These are phyloP conservation scores for Crassisporium funariophilum DNA, from an alignment of 768 basidiomycete species.

Conservation along the genomic window DNA sequence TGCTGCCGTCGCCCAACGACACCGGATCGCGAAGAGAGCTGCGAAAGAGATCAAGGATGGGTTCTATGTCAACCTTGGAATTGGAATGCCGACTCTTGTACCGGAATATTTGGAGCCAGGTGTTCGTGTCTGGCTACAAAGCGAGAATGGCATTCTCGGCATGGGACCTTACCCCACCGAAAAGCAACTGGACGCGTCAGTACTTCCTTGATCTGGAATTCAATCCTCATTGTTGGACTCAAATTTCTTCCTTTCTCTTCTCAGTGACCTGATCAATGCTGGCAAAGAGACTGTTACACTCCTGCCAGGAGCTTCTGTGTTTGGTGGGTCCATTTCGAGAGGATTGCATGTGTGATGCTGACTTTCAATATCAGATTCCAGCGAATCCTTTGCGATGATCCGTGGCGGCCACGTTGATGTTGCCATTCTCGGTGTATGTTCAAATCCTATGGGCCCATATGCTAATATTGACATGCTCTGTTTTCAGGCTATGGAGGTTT, in stretches of 20 bases:
- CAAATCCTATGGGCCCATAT: constrained; percentile 2
- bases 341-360: not conserved
- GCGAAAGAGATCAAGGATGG: constrained; percentile 90
- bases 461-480: constrained; percentile 1
- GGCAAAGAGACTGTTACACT: constrained; percentile 95
- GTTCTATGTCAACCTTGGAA: constrained; percentile 86
- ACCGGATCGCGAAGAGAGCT: constrained; percentile 81
- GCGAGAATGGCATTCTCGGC: constrained; percentile 88
- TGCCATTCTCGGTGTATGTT: constrained; percentile 84
- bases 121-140: constrained; percentile 86
- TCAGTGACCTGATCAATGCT: constrained; percentile 89
- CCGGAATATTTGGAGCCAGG: constrained; percentile 75
- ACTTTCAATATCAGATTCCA: constrained; percentile 58
- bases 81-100: constrained; percentile 90
- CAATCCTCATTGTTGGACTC: not conserved
- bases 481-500: constrained; percentile 89
- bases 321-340: constrained; percentile 56
- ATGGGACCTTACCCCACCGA: constrained; percentile 90
- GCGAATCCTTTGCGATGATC: constrained; percentile 97
- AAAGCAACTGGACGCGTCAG: constrained; percentile 80
- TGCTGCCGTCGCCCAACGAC: constrained; percentile 55
- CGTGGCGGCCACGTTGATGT: constrained; percentile 95
- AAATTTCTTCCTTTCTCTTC: not conserved
- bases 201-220: constrained; percentile 13
- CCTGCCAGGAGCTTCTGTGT: constrained; percentile 87